phyloP scores from a whole-genome alignment of 2,329 filamentous ascomycete genomes.

The Cladorrhinum sp. region DNA sequence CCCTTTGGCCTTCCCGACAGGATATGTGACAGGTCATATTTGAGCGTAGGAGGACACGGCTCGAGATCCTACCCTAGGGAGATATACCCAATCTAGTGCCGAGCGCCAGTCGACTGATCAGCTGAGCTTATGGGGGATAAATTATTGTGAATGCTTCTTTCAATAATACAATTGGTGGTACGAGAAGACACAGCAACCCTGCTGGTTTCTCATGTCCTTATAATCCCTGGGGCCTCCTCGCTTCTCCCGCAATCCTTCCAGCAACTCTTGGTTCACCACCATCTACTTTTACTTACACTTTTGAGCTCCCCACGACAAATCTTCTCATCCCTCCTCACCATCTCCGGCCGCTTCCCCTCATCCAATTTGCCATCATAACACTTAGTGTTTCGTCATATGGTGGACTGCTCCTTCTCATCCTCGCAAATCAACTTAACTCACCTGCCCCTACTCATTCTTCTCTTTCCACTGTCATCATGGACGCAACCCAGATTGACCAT shows the following conservation, averaged over 20 bases:
- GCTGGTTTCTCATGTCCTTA: background rate
- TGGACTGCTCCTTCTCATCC: too few relatives aligned
- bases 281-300: background rate
- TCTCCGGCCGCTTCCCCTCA: too few relatives aligned
- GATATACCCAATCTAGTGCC: background rate
- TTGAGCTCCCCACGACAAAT: too few relatives aligned
- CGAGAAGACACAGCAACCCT: background rate
- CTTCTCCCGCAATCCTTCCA: background rate
- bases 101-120: background rate
- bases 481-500: too few relatives aligned
- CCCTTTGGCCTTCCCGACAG: background rate
- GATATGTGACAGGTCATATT: background rate
- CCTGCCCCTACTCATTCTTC: too few relatives aligned
- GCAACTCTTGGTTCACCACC: too few relatives aligned
- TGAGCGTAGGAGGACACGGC: background rate
- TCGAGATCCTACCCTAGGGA: background rate
- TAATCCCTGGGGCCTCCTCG: background rate
- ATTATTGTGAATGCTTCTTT: background rate
- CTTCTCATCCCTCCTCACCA: too few relatives aligned
- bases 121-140: background rate
- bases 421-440: too few relatives aligned
- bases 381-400: too few relatives aligned
- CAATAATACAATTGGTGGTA: background rate
- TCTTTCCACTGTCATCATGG: too few relatives aligned
- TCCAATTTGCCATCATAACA: too few relatives aligned